These are phyloP conservation scores for Besnoitia besnoiti DNA, from an alignment of 169 alveolate species.

Conservation along the genomic window DNA sequence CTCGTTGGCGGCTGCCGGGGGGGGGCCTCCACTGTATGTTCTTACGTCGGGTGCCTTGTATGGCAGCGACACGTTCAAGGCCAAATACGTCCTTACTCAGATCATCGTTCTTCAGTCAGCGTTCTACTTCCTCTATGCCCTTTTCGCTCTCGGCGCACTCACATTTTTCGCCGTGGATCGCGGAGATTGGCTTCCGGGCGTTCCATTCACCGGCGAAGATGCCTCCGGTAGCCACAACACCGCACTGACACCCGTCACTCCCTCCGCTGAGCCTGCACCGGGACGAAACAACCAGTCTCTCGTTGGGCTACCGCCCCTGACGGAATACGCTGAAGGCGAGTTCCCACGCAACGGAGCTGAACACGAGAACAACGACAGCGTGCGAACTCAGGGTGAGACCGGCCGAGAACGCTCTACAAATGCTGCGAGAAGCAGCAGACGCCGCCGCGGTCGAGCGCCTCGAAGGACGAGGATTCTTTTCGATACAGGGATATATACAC, in stretches of 20 bases:
- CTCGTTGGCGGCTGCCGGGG: neutral
- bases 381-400: neutral
- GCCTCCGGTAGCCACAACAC: neutral
- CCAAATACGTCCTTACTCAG: constrained; percentile 23
- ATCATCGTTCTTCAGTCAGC: neutral
- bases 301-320: neutral
- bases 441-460: neutral
- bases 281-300: no score
- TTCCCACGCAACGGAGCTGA: neutral
- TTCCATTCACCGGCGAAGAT: neutral
- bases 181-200: neutral
- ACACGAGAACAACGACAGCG: neutral
- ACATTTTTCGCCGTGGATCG: neutral
- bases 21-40: neutral
- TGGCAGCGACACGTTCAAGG: neutral
- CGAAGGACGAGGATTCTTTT: neutral
- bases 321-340: neutral
- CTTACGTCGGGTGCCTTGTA: neutral
- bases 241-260: neutral
- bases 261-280: no score
- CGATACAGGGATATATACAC: neutral
- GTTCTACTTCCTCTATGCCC: constrained; percentile 25
- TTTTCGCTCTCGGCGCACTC: constrained; percentile 11
- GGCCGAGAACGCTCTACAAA: neutral
- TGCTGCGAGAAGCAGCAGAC: neutral